Evolutionary conservation across 2,329 filamentous ascomycete genomes (phyloP), one percentile per base, ranked within the genome.

Genomic region (Nemania sp.): DNA sequence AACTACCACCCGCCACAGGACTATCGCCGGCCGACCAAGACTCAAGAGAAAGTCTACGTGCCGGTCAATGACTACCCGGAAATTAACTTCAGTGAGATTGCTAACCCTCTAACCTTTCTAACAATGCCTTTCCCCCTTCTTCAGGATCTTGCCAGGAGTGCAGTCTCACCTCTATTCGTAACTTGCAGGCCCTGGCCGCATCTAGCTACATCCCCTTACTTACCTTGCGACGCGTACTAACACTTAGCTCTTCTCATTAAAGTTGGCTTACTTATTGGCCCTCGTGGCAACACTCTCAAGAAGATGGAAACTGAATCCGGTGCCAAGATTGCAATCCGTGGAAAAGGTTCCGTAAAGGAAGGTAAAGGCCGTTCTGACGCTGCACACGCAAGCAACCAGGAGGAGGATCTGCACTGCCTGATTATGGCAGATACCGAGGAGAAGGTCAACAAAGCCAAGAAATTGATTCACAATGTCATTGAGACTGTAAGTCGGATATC

Each of bases 71-170:
- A 99, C 84, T 99, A 99, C 83, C 96, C 96, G 88, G 96, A 99
- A 84, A 98, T 99, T 91, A 99, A 99, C 92, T 99, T 99, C 93
- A 99, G 96, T 99, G 98, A 95, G 95, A 95, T 96, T 94, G 91
- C 94, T 97, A 97, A 97, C 93, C 94, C 93, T 94, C 90, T 90
- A 91, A 92, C 90, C 86, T 82, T 87, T 88, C 90, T 92, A 91
- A 92, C 84, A 82, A 85, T 84, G 75, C 79, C 77, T 73, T 73
- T 77, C 63, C 72, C 76, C 76, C 73, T 78, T 79, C 72, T 76
- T 75, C 82, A 80, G 82, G 82, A 81, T 80, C 78, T 80, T 82
- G 80, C 80, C 80, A 81, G 81, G 79, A 80, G 78, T 80, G 78
- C 74, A 78, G 77, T 78, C 72, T 76, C 74, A 76, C 75, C 74